Evolutionary conservation across 202 grass and related monocot genomes (phyloP).

Genomic region (Elaeis oleifera): DNA sequence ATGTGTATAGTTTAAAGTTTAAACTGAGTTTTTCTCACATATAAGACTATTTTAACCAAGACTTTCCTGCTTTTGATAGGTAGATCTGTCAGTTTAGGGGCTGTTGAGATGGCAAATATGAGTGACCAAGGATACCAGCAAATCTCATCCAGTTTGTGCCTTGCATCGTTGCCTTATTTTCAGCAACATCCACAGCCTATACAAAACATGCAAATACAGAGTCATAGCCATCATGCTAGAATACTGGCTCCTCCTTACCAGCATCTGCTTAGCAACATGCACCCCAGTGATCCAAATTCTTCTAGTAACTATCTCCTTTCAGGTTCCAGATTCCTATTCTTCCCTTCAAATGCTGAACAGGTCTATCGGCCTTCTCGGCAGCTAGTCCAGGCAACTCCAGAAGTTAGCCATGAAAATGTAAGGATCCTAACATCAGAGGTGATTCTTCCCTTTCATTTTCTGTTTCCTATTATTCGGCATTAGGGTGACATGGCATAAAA

Average conservation of each 20-base stretch:
- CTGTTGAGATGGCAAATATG: slow-evolving; percentile 25
- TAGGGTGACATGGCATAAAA: no score
- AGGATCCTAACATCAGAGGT: slow-evolving; percentile 46
- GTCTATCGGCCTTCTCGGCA: slow-evolving; percentile 28
- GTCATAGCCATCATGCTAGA: slow-evolving; percentile 40
- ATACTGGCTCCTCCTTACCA: slow-evolving; percentile 27
- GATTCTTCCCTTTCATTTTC: slow-evolving; percentile 9
- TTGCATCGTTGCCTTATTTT: slow-evolving; percentile 34
- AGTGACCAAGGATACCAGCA: slow-evolving; percentile 31
- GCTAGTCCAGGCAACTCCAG: slow-evolving; percentile 23
- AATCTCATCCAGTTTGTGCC: slow-evolving; percentile 35
- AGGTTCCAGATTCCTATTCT: slow-evolving; percentile 40
- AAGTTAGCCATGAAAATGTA: slow-evolving; percentile 19
- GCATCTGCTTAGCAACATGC: slow-evolving; percentile 32
- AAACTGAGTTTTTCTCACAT: no score
- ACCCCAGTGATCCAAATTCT: slow-evolving; percentile 30
- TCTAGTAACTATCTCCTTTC: slow-evolving; percentile 22
- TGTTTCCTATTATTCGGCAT: slow-evolving; percentile 1
- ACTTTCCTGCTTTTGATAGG: slow-evolving; percentile 26
- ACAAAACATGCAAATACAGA: slow-evolving; percentile 39
- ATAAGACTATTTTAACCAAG: neutral
- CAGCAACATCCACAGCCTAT: slow-evolving; percentile 23
- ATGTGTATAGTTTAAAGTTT: no score
- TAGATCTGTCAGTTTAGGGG: slow-evolving; percentile 36
- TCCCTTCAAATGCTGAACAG: slow-evolving; percentile 29